These are phyloP conservation scores for Diphasiastrum complanatum DNA, from an alignment of 83 land plant genomes.

Conservation along the genomic window DNA sequence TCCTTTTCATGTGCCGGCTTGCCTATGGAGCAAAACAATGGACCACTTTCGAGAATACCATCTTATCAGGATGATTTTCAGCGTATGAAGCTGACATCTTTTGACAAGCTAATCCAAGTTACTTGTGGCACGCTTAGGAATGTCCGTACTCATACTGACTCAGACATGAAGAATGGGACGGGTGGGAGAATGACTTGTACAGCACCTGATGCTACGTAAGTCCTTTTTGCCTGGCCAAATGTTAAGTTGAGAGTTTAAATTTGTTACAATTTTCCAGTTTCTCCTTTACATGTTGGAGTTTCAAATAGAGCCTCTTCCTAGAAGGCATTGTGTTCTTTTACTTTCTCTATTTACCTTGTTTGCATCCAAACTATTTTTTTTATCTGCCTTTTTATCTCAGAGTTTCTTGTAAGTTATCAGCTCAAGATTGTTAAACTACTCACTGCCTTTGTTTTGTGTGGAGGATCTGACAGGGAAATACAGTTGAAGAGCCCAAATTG, in stretches of 20 bases:
- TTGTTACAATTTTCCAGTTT: too few relatives aligned
- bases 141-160: constrained; percentile 19
- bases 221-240: too few relatives aligned
- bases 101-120: constrained; percentile 29
- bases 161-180: constrained; percentile 19
- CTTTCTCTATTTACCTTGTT: too few relatives aligned
- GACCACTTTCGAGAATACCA: constrained; percentile 8
- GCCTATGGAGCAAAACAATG: background rate
- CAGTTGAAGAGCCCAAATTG: constrained; percentile 34
- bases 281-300: too few relatives aligned
- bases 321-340: background rate
- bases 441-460: too few relatives aligned
- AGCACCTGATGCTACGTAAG: constrained; percentile 37
- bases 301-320: background rate
- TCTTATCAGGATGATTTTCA: constrained; percentile 18
- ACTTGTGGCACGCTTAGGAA: constrained; percentile 20
- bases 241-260: too few relatives aligned
- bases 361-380: too few relatives aligned
- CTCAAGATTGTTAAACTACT: too few relatives aligned
- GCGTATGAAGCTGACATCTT: constrained; percentile 28
- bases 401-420: too few relatives aligned
- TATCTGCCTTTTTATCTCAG: background rate
- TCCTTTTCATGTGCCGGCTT: background rate
- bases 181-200: too few relatives aligned
- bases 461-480: constrained; percentile 34